Base-by-base conservation (phyloP, 2,329 filamentous ascomycete genomes). In the Tolypocladium capitatum region DNA sequence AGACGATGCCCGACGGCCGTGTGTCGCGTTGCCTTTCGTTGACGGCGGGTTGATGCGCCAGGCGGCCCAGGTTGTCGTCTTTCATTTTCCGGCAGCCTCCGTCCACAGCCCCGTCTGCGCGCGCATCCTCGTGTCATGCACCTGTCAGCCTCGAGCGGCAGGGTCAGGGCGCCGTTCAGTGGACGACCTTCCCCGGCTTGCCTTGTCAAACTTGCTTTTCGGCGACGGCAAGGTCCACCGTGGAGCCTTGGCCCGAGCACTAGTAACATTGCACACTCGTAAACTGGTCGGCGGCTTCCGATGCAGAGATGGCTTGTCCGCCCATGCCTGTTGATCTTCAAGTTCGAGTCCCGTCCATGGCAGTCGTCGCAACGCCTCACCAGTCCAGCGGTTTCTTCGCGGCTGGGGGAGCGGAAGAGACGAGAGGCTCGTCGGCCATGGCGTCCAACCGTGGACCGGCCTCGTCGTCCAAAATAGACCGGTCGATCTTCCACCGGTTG, bases 301-400 rank as follows among this genome's bases (percentile, higher is more conserved):
- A 3, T 18, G 31, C 43, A 28, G 31, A 34, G 31, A 24, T 32
- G 20, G 9, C 20, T 24, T 10, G 30, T 27, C n/a, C n/a, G n/a
- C n/a, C n/a, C n/a, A n/a, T n/a, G n/a, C n/a, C n/a, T n/a, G n/a
- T n/a, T n/a, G n/a, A n/a, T n/a, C n/a, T n/a, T n/a, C 31, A 24
- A 27, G 30, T 28, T 34, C 27, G 18, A 7, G 27, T 21, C 21
- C 13, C 18, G 14, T 42, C 31, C 30, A 36, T 11, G 5, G 24
- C 18, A 30, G 31, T 27, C 30, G 16, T 27, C 31, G 43, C 14
- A 33, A 28, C 2, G 34, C 46, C 44, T 67, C 58, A 69, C 67
- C 67, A 69, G 47, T 69, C 67, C 43, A 69, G 43, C 3, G 60
- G 59, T 48, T 64, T 63, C 52, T 57, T 63, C 8, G 57, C 50